phyloP scores from a whole-genome alignment of 257 asterid genomes.

The Petrea volubilis region DNA sequence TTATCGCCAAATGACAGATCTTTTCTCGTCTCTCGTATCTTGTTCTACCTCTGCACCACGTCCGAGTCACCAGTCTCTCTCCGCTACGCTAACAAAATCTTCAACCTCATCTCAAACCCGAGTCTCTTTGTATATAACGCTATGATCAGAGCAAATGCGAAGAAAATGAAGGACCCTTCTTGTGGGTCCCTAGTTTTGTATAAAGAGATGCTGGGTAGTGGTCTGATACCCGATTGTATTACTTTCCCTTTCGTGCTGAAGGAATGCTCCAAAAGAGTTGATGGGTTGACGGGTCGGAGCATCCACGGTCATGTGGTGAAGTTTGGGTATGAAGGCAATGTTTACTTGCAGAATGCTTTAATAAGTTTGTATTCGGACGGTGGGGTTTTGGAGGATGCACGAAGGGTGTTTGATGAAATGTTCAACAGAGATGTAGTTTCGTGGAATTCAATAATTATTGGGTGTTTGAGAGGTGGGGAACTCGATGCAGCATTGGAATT shows the following conservation, averaged over 20 bases:
- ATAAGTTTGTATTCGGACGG: conserved; percentile 53
- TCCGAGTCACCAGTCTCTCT: conserved; percentile 45
- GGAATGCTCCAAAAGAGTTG: conserved; percentile 56
- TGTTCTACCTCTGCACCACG: conserved; percentile 52
- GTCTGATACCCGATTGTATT: conserved; percentile 52
- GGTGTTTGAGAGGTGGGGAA: conserved; percentile 58
- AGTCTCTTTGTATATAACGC: conserved; percentile 64
- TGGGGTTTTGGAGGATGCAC: conserved; percentile 50
- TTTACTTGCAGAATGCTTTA: conserved; percentile 66
- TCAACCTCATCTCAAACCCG: conserved; percentile 40
- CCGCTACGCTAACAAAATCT: conserved; percentile 45
- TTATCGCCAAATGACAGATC: conserved; percentile 43
- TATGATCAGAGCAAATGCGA: conserved; percentile 68
- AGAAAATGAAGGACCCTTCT: conserved; percentile 40
- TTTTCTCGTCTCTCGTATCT: conserved; percentile 61
- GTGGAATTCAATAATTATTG: conserved; percentile 66
- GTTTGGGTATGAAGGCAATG: conserved; percentile 55
- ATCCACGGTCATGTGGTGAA: conserved; percentile 53
- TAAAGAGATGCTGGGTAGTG: conserved; percentile 41
- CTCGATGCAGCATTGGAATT: conserved; percentile 50
- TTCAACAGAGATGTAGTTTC: conserved; percentile 65
- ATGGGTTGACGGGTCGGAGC: conserved; percentile 40
- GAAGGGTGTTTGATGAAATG: conserved; percentile 78
- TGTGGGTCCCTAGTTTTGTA: conserved; percentile 46
- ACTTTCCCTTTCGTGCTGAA: conserved; percentile 72